phyloP scores from a whole-genome alignment of 164 flowering plant genomes.

The Berberis vulgaris region DNA sequence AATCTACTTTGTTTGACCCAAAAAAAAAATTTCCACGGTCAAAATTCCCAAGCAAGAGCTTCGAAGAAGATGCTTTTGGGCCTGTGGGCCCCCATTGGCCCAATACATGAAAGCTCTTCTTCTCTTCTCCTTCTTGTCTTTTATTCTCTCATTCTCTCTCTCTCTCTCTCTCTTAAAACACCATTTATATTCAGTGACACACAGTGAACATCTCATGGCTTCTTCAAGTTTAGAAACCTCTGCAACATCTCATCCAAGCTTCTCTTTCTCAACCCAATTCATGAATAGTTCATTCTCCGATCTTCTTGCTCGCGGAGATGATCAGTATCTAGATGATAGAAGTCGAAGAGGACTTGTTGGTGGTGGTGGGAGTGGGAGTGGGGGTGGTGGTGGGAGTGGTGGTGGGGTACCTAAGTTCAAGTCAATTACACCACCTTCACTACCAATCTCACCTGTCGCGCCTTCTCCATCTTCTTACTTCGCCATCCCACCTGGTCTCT shows the following conservation, averaged over 20 bases:
- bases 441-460: constrained; percentile 52
- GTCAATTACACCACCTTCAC: constrained; percentile 45
- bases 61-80: constrained; percentile 26
- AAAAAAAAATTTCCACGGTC: constrained; percentile 39
- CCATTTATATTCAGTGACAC: no score
- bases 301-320: constrained; percentile 17
- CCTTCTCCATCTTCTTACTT: constrained; percentile 57
- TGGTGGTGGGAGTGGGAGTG: constrained; percentile 9
- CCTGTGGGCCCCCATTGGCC: neutral
- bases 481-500: constrained; percentile 37
- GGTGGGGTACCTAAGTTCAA: constrained; percentile 48
- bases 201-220: constrained; percentile 10
- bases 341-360: constrained; percentile 4
- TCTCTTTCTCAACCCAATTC: constrained; percentile 21
- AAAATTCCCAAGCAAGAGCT: constrained; percentile 20
- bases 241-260: constrained; percentile 9
- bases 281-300: constrained; percentile 27
- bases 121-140: neutral
- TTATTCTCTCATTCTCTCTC: neutral
- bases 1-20: constrained; percentile 48
- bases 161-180: constrained; percentile 4
- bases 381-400: constrained; percentile 17
- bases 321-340: constrained; percentile 3
- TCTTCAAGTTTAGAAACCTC: constrained; percentile 23
- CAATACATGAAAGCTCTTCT: neutral